Conservation (phyloP, 2,329 filamentous ascomycete species). For the Verruconis gallopava region DNA sequence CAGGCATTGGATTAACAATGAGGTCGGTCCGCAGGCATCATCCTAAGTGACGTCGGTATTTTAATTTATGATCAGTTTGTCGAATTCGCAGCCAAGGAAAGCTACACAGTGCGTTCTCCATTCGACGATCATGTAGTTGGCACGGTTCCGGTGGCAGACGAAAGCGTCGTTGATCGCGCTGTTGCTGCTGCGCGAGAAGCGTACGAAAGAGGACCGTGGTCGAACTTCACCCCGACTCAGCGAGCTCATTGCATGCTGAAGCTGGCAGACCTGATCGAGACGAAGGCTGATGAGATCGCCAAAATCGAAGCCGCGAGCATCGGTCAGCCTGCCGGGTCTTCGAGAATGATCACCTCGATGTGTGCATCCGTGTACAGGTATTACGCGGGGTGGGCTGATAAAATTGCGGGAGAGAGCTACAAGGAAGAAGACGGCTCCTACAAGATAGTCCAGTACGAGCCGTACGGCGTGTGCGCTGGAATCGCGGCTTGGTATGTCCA, state of each 20-base stretch:
- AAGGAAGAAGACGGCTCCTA: conserved; percentile 1
- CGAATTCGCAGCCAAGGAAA: background rate
- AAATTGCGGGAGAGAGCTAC: conserved; percentile 7
- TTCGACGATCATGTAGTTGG: background rate
- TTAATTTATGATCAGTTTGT: no score
- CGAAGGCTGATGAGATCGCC: conserved; percentile 13
- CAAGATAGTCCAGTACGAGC: conserved; percentile 12
- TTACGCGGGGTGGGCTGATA: conserved; percentile 8
- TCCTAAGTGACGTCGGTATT: no score
- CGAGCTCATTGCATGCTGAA: conserved; percentile 17
- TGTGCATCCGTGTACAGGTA: background rate
- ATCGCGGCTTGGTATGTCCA: conserved; percentile 2
- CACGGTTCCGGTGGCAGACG: background rate
- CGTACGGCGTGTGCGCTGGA: conserved; percentile 16
- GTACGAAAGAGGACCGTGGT: background rate
- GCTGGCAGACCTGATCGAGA: conserved; percentile 17
- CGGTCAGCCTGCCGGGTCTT: conserved; percentile 10
- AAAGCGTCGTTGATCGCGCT: conserved; percentile 2
- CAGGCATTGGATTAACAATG: no score
- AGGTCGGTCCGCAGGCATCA: no score
- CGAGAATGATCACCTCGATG: background rate
- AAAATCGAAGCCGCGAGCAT: conserved; percentile 14
- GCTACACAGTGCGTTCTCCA: background rate
- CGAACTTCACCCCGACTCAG: background rate
- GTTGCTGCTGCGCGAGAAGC: conserved; percentile 6